Evolutionary conservation across 1,284 basidiomycete genomes (phyloP).

Genomic region (Leccinum insolens): DNA sequence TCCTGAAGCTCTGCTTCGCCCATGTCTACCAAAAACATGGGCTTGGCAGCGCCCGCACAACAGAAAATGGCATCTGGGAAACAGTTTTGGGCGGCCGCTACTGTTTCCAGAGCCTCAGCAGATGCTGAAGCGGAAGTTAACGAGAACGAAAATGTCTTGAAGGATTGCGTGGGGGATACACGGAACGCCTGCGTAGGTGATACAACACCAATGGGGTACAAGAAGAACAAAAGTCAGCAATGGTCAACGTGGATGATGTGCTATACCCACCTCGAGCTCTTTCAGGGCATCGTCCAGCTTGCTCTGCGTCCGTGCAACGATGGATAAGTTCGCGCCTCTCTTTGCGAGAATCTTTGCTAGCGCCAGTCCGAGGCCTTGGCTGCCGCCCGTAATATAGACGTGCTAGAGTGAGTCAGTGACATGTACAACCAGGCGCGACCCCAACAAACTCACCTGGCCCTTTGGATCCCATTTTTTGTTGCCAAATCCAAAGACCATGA

Average conservation of each 20-base stretch:
- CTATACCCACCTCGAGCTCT: constrained; percentile 53
- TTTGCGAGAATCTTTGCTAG: constrained; percentile 62
- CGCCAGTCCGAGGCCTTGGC: constrained; percentile 65
- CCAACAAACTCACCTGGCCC: constrained; percentile 25
- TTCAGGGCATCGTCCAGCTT: constrained; percentile 56
- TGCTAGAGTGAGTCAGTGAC: constrained; percentile 21
- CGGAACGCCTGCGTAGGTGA: constrained; percentile 34
- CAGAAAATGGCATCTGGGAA: constrained; percentile 70
- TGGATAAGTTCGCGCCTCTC: constrained; percentile 70
- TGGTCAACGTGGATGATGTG: not conserved
- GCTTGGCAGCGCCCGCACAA: constrained; percentile 65
- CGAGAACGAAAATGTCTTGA: constrained; percentile 57
- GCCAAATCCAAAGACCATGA: constrained; percentile 29
- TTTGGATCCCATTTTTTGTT: constrained; percentile 36
- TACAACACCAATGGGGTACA: not conserved
- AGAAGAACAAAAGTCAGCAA: not conserved
- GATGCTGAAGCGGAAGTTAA: constrained; percentile 48
- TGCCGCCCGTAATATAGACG: constrained; percentile 37
- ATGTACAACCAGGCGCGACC: not conserved
- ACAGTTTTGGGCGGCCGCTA: constrained; percentile 44
- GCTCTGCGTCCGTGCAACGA: constrained; percentile 65
- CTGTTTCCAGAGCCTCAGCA: constrained; percentile 51
- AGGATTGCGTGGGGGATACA: constrained; percentile 46
- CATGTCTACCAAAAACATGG: constrained; percentile 66
- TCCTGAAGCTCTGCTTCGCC: constrained; percentile 51